phyloP scores from a whole-genome alignment of 2,329 filamentous ascomycete genomes.

The Trichoderma sp. region DNA sequence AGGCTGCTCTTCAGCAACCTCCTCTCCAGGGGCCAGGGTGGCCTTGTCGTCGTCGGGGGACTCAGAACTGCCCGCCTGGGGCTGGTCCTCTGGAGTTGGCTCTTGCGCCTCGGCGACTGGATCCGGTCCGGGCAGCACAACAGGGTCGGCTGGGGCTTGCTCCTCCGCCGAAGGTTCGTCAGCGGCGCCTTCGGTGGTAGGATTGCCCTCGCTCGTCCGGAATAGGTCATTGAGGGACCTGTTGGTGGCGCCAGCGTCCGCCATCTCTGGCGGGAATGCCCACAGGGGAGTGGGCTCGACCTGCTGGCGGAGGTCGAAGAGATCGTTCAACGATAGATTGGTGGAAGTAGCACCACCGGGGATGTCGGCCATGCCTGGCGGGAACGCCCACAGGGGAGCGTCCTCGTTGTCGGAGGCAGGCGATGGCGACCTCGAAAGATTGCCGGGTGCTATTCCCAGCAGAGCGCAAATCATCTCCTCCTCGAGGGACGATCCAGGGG shows the following conservation, averaged over 20 bases:
- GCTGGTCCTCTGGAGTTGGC: constrained; percentile 14
- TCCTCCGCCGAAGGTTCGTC: constrained; percentile 12
- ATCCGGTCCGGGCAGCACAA: neutral
- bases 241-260: constrained; percentile 14
- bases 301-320: no score
- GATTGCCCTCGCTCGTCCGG: constrained; percentile 16
- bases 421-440: constrained; percentile 1
- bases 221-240: constrained; percentile 26
- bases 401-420: constrained; percentile 14
- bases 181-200: constrained; percentile 18
- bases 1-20: constrained; percentile 15
- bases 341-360: neutral
- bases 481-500: constrained; percentile 10
- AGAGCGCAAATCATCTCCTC: constrained; percentile 22
- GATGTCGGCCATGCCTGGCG: constrained; percentile 21
- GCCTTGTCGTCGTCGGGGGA: constrained; percentile 15
- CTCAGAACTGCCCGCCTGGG: constrained; percentile 19
- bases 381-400: constrained; percentile 18
- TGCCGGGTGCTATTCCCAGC: constrained; percentile 17
- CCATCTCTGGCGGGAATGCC: constrained; percentile 25
- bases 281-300: neutral
- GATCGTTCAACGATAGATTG: no score
- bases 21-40: constrained; percentile 13
- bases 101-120: constrained; percentile 24
- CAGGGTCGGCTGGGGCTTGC: neutral